phyloP scores from a whole-genome alignment of 805 yeast species.

The Saccharomycopsis sp. region DNA sequence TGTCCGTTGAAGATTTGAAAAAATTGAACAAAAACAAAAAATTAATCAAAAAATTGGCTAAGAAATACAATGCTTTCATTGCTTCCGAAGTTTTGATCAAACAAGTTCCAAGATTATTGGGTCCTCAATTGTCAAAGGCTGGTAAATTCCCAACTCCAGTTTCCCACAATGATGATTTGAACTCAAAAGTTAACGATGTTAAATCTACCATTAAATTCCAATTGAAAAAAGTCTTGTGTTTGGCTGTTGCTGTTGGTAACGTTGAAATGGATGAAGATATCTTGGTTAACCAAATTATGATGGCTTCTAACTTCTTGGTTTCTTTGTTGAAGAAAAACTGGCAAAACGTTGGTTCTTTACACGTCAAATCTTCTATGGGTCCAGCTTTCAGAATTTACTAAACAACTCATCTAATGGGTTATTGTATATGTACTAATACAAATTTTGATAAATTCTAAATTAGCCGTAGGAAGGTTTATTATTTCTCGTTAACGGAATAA shows the following conservation, averaged over 20 bases:
- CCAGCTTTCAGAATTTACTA: slow-evolving; percentile 99
- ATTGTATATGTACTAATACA: neutral
- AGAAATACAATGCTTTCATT: slow-evolving; percentile 99
- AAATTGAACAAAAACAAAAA: slow-evolving; percentile 99
- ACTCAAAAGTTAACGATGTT: slow-evolving; percentile 92
- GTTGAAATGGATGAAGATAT: slow-evolving; percentile 98
- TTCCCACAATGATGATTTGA: slow-evolving; percentile 97
- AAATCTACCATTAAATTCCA: slow-evolving; percentile 99
- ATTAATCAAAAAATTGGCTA: slow-evolving; percentile 98
- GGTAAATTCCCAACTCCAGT: slow-evolving; percentile 99
- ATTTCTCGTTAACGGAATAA: too few species aligned
- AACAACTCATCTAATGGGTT: too few species aligned
- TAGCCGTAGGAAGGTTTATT: too few species aligned
- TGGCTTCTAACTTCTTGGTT: slow-evolving; percentile 97
- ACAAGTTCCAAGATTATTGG: slow-evolving; percentile 99
- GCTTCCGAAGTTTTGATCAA: slow-evolving; percentile 99
- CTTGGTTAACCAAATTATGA: slow-evolving; percentile 94
- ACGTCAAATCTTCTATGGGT: slow-evolving; percentile 99
- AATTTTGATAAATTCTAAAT: too few species aligned
- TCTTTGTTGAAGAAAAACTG: slow-evolving; percentile 99
- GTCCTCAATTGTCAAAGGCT: slow-evolving; percentile 99
- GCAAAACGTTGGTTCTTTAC: slow-evolving; percentile 99
- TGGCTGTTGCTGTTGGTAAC: slow-evolving; percentile 99
- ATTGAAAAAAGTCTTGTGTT: slow-evolving; percentile 98
- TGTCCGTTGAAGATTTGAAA: slow-evolving; percentile 99